These are phyloP conservation scores for Toxoplasma gondii DNA, from an alignment of 169 alveolate genomes.

Conservation along the genomic window DNA sequence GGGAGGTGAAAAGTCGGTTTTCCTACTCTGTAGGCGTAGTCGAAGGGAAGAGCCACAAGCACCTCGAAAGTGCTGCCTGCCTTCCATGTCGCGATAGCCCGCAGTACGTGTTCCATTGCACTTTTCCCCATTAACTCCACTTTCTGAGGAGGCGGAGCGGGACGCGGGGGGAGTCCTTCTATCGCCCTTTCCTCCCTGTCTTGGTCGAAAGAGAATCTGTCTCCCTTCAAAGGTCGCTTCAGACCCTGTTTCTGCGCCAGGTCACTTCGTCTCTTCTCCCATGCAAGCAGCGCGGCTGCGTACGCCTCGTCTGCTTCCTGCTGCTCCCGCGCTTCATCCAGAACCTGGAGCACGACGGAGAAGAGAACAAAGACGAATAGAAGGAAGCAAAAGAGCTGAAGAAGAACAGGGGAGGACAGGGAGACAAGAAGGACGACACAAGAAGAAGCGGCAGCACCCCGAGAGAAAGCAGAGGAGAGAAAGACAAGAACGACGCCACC, in stretches of 20 bases:
- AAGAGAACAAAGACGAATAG: background rate
- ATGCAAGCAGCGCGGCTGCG: conserved; percentile 10
- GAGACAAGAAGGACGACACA: background rate
- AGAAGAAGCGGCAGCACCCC: background rate
- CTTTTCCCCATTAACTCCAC: conserved; percentile 46
- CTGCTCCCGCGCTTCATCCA: conserved; percentile 43
- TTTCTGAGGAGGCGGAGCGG: conserved; percentile 17
- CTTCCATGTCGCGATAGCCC: background rate
- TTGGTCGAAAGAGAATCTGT: background rate
- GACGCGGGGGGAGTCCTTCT: background rate
- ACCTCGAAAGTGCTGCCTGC: conserved; percentile 49
- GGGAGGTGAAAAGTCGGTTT: background rate
- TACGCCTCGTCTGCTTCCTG: conserved; percentile 18
- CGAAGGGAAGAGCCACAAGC: conserved; percentile 57
- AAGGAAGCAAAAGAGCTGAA: background rate
- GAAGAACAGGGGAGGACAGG: background rate
- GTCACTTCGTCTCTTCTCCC: conserved; percentile 4
- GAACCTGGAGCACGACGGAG: conserved; percentile 20
- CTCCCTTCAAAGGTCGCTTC: background rate
- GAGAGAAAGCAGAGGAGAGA: background rate
- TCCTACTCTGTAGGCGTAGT: conserved; percentile 40
- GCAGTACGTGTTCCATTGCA: conserved; percentile 52
- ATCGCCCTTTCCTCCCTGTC: background rate
- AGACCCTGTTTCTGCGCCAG: background rate
- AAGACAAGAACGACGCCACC: no score